A percentile compares a stretch with the other conserved stretches of the same genome.
Evolutionary conservation across 192 early-diverging fungal genomes (phyloP).

Genomic region (Mortierella hygrophila): DNA sequence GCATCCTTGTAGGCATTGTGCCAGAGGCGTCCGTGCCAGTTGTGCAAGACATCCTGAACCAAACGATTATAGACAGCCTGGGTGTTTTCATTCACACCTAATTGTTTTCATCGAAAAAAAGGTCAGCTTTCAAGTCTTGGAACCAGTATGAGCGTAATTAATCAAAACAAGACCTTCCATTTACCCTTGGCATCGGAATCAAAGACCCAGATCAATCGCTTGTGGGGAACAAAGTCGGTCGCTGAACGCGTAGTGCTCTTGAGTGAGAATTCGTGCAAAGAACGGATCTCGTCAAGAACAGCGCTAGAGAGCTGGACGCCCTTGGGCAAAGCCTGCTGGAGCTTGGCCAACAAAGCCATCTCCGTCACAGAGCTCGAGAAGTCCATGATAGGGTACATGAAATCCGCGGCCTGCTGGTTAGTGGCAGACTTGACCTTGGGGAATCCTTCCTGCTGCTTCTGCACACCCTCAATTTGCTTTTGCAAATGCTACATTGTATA

Average conservation of each 20-base stretch:
- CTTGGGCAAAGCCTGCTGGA: conserved; percentile 44
- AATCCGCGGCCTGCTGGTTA: conserved; percentile 34
- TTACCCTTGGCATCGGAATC: conserved; percentile 53
- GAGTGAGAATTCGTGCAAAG: conserved; percentile 58
- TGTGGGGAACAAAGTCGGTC: conserved; percentile 73
- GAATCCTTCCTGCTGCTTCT: conserved; percentile 49
- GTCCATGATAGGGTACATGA: conserved; percentile 59
- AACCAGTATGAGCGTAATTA: not conserved
- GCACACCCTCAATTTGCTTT: conserved; percentile 56
- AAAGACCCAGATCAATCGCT: conserved; percentile 75
- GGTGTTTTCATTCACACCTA: conserved; percentile 50
- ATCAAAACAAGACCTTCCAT: not conserved
- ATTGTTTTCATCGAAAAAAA: not conserved
- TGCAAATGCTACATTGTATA: conserved; percentile 30
- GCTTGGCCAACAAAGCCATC: conserved; percentile 62
- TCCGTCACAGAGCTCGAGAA: conserved; percentile 61
- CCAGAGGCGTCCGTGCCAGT: conserved; percentile 69
- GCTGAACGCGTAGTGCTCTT: conserved; percentile 67
- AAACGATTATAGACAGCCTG: conserved; percentile 53
- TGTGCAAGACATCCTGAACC: conserved; percentile 64
- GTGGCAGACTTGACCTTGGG: conserved; percentile 42
- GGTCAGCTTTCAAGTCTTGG: not conserved
- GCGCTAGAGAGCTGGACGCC: conserved; percentile 21
- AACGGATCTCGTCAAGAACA: conserved; percentile 48
- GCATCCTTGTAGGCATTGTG: conserved; percentile 59